Evolutionary conservation across 345 rosid species (phyloP), one percentile per base, ranked within the genome.

Genomic region (Lepidium aucheri): DNA sequence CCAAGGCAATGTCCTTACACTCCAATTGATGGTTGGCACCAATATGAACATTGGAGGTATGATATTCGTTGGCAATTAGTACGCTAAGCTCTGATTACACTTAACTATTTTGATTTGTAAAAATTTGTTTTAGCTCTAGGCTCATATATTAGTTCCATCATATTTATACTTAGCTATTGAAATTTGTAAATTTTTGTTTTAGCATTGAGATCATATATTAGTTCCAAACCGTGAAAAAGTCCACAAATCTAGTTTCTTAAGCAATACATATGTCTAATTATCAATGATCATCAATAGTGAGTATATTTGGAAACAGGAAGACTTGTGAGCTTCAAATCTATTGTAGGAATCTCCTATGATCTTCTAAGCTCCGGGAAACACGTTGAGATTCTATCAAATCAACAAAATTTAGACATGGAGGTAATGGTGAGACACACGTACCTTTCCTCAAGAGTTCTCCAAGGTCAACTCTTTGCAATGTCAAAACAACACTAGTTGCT

Each of bases 361-460:
- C 39, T 60, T 69, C 66, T 51, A 14, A 33, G 44, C 86, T 93
- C 86, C 24, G 80, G 79, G 13, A 76, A 83, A 89, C 60, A 89
- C 89, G 74, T 89, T 89, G 10, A 11, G 89, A 84, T 77, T 86
- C 86, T 52, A 89, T 89, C 74, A 86, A 74, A 75, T 85, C 86
- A 18, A 89, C 78, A 79, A 89, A 89, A 80, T 89, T 89, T 68
- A 69, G 46, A 47, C 78, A 72, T 46, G 96, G 89, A 38, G 84
- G 77, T 3, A 89, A 68, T 41, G 89, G 80, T n/a, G 88, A 81
- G 40, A 86, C 82, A 20, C 68, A 72, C 44, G 80, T 84, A 50
- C 96, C 96, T 73, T 86, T 89, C 81, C 75, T 89, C 80, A 89
- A 74, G 68, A 89, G 89, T 10, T 86, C 84, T 72, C 71, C 80